A percentile compares a stretch with the other conserved stretches of the same genome.
Conservation (phyloP, 148 eudicot genomes). For the Mesembryanthemum crystallinum region DNA sequence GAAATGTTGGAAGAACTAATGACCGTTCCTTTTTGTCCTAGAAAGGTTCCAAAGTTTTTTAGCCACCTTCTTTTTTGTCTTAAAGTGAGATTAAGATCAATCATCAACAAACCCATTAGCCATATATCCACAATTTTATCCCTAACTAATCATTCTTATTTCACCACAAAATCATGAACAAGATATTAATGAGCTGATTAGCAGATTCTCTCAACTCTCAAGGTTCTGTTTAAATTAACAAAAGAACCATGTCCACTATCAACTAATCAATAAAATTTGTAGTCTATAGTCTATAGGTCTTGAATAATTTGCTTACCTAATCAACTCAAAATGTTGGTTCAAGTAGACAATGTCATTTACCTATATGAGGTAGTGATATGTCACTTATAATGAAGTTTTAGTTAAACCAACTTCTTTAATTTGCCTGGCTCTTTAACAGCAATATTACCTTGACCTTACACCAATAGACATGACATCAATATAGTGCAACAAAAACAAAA, state of each 20-base stretch:
- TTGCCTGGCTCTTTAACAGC: neutral
- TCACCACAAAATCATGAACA: neutral
- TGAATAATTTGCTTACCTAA: too few species aligned
- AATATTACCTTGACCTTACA: neutral
- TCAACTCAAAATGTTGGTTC: conserved; percentile 5
- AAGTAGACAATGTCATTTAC: neutral
- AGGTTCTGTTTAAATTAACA: conserved; percentile 20
- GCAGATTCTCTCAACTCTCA: conserved; percentile 8
- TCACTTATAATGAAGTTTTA: conserved; percentile 9
- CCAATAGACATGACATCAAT: neutral
- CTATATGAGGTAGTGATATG: conserved; percentile 9
- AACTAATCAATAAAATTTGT: neutral
- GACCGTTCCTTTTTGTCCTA: conserved; percentile 20
- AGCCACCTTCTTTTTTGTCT: neutral
- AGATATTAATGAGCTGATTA: neutral
- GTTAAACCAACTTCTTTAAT: conserved; percentile 19
- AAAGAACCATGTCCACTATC: neutral
- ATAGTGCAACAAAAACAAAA: neutral
- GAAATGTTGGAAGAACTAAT: conserved; percentile 3
- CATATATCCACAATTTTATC: conserved; percentile 14
- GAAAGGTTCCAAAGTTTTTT: neutral
- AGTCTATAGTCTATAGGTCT: neutral
- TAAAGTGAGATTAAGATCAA: conserved; percentile 19
- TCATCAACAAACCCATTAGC: neutral
- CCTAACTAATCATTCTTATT: neutral